These are phyloP conservation scores for Sclerotinia borealis DNA, from an alignment of 2,329 filamentous ascomycete genomes.

Conservation along the genomic window DNA sequence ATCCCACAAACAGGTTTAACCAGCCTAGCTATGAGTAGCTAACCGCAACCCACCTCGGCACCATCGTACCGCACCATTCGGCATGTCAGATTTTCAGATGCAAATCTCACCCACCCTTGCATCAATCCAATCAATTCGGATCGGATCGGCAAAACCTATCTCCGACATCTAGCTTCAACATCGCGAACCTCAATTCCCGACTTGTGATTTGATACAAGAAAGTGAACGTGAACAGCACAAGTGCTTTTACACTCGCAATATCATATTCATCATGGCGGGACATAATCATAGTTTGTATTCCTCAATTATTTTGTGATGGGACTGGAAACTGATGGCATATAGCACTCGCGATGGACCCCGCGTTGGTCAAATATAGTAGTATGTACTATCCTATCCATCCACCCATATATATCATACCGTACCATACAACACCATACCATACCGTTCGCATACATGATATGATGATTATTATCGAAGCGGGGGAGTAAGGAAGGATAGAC, in stretches of 20 bases:
- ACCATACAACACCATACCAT: not conserved
- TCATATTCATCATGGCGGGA: constrained; percentile 41
- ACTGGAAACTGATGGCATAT: constrained; percentile 16
- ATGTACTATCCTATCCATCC: constrained; percentile 28
- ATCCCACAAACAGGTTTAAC: not conserved
- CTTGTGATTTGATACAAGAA: not conserved
- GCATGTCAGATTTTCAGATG: not conserved
- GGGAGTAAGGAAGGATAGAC: not conserved
- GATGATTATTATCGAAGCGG: not conserved
- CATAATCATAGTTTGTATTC: constrained; percentile 39
- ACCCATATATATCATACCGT: no score
- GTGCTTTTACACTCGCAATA: constrained; percentile 15
- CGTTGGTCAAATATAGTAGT: constrained; percentile 51
- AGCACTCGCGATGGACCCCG: constrained; percentile 38
- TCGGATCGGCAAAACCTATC: not conserved
- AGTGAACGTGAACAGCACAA: constrained; percentile 4
- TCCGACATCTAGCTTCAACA: constrained; percentile 5
- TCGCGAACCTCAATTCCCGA: constrained; percentile 13
- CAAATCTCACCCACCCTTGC: not conserved
- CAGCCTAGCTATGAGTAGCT: not conserved
- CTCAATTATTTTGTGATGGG: not conserved
- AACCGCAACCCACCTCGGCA: not conserved
- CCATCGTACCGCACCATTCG: not conserved
- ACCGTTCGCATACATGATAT: not conserved
- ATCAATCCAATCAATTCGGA: not conserved